Evolutionary conservation across 441 rosid species (phyloP), one percentile per base, ranked within the genome.

Genomic region (Erysimum cheiri): DNA sequence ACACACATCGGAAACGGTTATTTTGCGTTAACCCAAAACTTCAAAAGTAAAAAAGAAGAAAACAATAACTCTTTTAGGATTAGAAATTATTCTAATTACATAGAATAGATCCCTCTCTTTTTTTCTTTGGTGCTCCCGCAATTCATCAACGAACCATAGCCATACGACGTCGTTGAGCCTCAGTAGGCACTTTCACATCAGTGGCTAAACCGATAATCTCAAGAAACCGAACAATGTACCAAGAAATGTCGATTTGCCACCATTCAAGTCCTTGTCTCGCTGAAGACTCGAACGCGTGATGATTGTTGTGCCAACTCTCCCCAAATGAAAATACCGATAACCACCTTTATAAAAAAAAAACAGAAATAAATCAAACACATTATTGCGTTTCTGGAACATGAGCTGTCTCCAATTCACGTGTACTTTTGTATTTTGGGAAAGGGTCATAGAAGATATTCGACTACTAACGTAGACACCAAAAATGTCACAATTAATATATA

Each of bases 241-340:
- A 89, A 60, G 96, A 89, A 78, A 84, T 50, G 69, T 89, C 97
- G 11, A 86, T 48, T 52, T 92, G 91, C 94, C 96, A 92, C 97
- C 94, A 89, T 73, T 92, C 87, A 8, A 92, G 79, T 17, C 97
- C 97, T 60, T 89, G 96, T 28, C 90, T 78, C 0, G 96, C 94
- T 3, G 96, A 89, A 53, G 72, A 87, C 65, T 88, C 91, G 14
- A 89, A 91, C 0, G 97, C 91, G 62, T 91, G 97, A 82, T 91
- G 97, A 66, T 91, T 89, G 54, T 89, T 89, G 74, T 91, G 97
- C 97, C 94, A 89, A 15, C 97, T 92, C 55, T 92, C 93, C 8
- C 97, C 97, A 24, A 92, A 92, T 56, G 93, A 83, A 64, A 92
- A 87, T 59, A 88, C 55, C 12, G 93, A 92, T 47, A 91, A 81